Percentiles rank a stretch among this genome's conserved stretches.
These are phyloP conservation scores for Carex scoparia DNA, from an alignment of 176 grass and related monocot species.

Conservation along the genomic window DNA sequence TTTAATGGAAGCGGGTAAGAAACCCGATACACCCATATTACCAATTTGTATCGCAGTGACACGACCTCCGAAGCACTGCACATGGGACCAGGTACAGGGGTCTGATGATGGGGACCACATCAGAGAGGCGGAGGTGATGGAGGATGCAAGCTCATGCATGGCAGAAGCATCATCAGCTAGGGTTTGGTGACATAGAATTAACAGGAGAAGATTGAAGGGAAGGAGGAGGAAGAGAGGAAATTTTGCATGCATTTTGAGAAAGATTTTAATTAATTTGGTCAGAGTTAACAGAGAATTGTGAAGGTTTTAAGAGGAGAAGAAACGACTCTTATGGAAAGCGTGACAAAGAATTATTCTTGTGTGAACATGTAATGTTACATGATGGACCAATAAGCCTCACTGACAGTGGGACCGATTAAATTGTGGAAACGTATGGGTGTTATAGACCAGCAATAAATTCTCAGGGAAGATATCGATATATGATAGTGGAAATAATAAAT, in stretches of 20 bases:
- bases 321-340: conserved; percentile 21
- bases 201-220: not conserved
- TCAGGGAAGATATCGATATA: not conserved
- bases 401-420: not conserved
- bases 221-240: not conserved
- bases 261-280: not conserved
- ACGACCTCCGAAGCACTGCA: conserved; percentile 28
- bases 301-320: conserved; percentile 15
- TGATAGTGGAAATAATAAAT: conserved; percentile 5
- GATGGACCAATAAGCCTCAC: not conserved
- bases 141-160: conserved; percentile 30
- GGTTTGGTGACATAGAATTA: not conserved
- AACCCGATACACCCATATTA: conserved; percentile 18
- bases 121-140: conserved; percentile 7
- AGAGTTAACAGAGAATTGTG: not conserved
- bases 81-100: conserved; percentile 30
- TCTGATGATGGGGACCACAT: conserved; percentile 30
- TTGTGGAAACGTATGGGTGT: not conserved
- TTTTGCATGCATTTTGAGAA: conserved; percentile 15
- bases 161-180: conserved; percentile 24
- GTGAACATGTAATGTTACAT: not conserved
- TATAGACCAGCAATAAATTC: not conserved
- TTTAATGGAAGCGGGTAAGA: conserved; percentile 46
- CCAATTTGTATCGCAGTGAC: conserved; percentile 54
- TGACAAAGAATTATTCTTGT: not conserved